These are phyloP conservation scores for Torulaspora gathmanii DNA, from an alignment of 805 yeast genomes.

Conservation along the genomic window DNA sequence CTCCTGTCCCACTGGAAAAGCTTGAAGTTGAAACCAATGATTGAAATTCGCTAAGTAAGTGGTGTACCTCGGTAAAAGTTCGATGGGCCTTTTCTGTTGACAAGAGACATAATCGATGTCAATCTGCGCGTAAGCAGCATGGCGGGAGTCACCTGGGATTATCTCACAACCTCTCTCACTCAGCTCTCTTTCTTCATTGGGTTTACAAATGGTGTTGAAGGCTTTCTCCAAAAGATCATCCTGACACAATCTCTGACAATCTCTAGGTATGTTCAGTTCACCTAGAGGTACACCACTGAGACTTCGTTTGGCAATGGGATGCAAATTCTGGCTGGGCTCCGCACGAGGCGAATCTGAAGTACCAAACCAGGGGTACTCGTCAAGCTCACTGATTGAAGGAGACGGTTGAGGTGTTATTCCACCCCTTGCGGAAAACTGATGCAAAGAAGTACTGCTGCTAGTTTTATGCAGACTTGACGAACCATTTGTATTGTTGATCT, in stretches of 20 bases:
- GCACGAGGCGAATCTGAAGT: constrained; percentile 28
- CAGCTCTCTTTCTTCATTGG: constrained; percentile 3
- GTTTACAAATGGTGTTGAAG: constrained; percentile 22
- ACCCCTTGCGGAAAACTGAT: constrained; percentile 19
- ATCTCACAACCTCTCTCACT: constrained; percentile 12
- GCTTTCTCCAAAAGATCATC: constrained; percentile 29
- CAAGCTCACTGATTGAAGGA: constrained; percentile 37
- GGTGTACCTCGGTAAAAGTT: constrained; percentile 30
- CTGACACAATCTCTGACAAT: constrained; percentile 28
- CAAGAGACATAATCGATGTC: constrained; percentile 14
- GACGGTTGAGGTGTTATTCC: constrained; percentile 36
- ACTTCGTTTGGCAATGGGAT: constrained; percentile 4
- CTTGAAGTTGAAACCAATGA: constrained; percentile 43
- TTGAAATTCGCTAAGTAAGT: constrained; percentile 30
- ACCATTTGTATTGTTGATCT: constrained; percentile 25
- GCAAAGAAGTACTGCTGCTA: constrained; percentile 27
- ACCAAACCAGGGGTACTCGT: constrained; percentile 41
- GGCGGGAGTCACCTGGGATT: constrained; percentile 18
- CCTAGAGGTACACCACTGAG: constrained; percentile 13
- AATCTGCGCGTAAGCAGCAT: constrained; percentile 32
- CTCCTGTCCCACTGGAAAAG: constrained; percentile 49
- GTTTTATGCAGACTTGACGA: constrained; percentile 25
- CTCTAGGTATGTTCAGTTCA: constrained; percentile 23
- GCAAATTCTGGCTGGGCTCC: constrained; percentile 12
- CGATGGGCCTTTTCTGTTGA: constrained; percentile 15